These are phyloP conservation scores for Leptodontidium sp. DNA, from an alignment of 2,329 filamentous ascomycete genomes.

Conservation along the genomic window DNA sequence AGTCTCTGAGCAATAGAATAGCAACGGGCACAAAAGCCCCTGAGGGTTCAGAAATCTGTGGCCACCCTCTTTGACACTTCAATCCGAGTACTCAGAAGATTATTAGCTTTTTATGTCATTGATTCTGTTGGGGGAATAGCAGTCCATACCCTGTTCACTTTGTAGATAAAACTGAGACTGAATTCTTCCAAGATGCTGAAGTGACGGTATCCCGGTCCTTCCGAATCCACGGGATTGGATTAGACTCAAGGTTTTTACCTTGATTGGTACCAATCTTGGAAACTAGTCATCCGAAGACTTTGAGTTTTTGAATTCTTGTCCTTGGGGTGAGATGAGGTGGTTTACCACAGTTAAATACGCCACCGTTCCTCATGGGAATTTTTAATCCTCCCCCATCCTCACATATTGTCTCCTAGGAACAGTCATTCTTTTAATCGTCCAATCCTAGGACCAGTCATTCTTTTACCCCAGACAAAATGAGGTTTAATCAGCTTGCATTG, in stretches of 20 bases:
- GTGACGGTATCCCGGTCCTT: neutral
- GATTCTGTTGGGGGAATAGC: too few species aligned
- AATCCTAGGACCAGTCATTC: neutral
- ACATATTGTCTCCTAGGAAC: neutral
- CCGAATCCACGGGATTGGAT: neutral
- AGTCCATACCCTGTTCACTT: too few species aligned
- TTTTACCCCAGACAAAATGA: neutral
- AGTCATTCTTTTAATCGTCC: neutral
- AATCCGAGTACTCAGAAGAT: neutral
- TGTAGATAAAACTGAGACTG: too few species aligned
- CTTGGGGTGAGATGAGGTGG: neutral
- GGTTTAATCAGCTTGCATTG: slow-evolving; percentile 11
- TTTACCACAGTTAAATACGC: neutral
- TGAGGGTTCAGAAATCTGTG: too few species aligned
- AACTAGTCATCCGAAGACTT: neutral
- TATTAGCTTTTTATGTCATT: too few species aligned
- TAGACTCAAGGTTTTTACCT: slow-evolving; percentile 12
- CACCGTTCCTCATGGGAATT: neutral
- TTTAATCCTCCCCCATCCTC: neutral
- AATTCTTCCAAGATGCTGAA: neutral
- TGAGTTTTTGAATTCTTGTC: neutral
- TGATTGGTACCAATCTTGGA: neutral
- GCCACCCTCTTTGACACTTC: too few species aligned
- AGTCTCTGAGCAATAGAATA: too few species aligned
- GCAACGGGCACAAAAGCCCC: too few species aligned